A percentile compares a stretch with the other conserved stretches of the same genome.
phyloP scores from a whole-genome alignment of 805 yeast species.

The Myxozyma vanderwaltii region DNA sequence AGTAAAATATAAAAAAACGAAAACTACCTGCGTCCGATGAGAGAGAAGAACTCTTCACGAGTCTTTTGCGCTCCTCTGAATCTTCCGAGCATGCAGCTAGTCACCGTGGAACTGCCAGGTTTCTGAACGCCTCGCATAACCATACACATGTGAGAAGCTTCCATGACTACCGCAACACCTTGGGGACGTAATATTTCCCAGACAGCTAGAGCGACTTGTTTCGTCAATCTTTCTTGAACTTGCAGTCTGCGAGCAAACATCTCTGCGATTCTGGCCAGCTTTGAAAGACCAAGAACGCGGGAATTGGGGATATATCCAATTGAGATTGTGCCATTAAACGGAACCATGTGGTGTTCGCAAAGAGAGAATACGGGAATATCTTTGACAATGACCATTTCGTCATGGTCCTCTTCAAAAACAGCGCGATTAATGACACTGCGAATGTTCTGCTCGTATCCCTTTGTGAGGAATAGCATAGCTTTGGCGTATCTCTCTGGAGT shows the following conservation, averaged over 20 bases:
- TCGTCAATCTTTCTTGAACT: constrained; percentile 96
- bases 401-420: constrained; percentile 96
- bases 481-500: constrained; percentile 96
- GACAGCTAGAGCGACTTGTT: constrained; percentile 95
- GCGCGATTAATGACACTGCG: constrained; percentile 91
- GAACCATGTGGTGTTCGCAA: constrained; percentile 98
- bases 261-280: constrained; percentile 93
- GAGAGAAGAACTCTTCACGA: constrained; percentile 88
- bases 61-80: constrained; percentile 93
- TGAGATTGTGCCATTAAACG: constrained; percentile 95
- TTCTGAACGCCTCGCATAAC: constrained; percentile 97
- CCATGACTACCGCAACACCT: constrained; percentile 98
- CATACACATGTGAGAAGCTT: constrained; percentile 99
- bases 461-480: constrained; percentile 93
- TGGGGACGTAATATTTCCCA: constrained; percentile 88
- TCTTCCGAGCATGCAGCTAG: constrained; percentile 97
- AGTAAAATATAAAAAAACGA: background rate
- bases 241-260: constrained; percentile 95
- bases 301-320: constrained; percentile 97
- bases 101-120: constrained; percentile 88
- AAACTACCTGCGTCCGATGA: constrained; percentile 46
- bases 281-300: constrained; percentile 87
- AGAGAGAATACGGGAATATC: constrained; percentile 90
- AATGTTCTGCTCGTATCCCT: constrained; percentile 94
- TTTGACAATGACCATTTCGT: constrained; percentile 97